Conservation (phyloP, 345 rosid species). For the Citrus sp. region DNA sequence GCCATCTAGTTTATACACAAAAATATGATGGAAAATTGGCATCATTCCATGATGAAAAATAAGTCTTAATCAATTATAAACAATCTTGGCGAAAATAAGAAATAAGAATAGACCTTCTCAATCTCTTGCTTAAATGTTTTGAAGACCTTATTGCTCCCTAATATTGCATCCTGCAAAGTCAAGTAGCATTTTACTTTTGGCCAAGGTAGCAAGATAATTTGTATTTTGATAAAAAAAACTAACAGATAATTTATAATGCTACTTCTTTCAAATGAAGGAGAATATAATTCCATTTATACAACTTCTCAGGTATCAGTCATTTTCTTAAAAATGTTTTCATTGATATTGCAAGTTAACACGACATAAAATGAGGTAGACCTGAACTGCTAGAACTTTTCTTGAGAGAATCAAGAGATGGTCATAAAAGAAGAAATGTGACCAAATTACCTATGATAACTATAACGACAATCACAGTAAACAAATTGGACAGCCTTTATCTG, state of each 20-base stretch:
- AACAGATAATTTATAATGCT: not conserved
- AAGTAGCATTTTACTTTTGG: conserved; percentile 1
- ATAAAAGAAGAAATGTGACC: not conserved
- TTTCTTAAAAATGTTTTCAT: not conserved
- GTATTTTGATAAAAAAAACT: not conserved
- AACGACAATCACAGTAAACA: not conserved
- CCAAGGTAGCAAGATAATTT: not conserved
- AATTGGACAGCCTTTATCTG: conserved; percentile 58
- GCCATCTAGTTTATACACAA: conserved; percentile 53
- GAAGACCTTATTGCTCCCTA: conserved; percentile 91
- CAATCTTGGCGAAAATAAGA: not conserved
- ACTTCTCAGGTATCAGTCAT: not conserved
- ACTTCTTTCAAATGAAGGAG: not conserved
- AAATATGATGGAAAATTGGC: not conserved
- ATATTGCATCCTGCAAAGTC: conserved; percentile 72
- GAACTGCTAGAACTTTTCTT: conserved; percentile 93
- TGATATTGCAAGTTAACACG: not conserved
- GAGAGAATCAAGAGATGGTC: conserved; percentile 12
- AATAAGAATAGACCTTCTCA: conserved; percentile 54
- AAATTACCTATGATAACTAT: not conserved
- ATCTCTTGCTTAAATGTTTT: conserved; percentile 91
- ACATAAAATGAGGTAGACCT: conserved; percentile 40
- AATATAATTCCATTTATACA: not conserved
- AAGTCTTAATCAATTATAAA: not conserved
- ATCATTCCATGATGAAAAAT: not conserved